Conservation (phyloP, 495 filamentous ascomycete genomes). For the Aspergillus haitiensis region DNA sequence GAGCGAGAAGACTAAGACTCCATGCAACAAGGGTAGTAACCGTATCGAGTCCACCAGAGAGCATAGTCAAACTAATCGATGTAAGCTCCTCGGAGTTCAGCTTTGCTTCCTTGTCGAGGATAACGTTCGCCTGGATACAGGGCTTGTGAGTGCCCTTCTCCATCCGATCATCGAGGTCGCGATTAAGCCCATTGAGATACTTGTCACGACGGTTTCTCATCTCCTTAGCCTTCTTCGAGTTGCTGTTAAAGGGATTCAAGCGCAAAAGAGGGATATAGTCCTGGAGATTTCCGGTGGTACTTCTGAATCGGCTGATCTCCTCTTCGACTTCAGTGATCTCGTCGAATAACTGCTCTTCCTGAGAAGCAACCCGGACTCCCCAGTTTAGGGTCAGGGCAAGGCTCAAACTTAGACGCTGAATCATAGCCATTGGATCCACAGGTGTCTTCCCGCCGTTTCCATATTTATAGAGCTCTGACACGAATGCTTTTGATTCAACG, state of each 20-base stretch:
- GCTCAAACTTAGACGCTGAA: constrained; percentile 58
- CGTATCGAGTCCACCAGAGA: constrained; percentile 63
- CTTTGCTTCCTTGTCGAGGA: constrained; percentile 60
- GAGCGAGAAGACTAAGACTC: constrained; percentile 59
- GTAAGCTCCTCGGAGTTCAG: constrained; percentile 60
- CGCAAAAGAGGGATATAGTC: constrained; percentile 64
- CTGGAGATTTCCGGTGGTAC: constrained; percentile 62
- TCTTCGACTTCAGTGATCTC: constrained; percentile 66
- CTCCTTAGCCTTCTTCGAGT: constrained; percentile 52
- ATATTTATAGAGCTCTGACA: constrained; percentile 57
- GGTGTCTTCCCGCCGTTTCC: constrained; percentile 52
- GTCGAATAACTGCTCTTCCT: constrained; percentile 58
- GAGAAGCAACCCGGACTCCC: constrained; percentile 57
- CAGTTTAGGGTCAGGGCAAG: constrained; percentile 63
- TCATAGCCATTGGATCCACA: constrained; percentile 61
- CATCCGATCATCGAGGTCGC: constrained; percentile 56
- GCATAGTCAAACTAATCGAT: constrained; percentile 62
- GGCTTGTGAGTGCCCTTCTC: constrained; percentile 59
- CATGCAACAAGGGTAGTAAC: constrained; percentile 63
- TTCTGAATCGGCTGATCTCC: constrained; percentile 57
- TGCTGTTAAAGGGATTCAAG: constrained; percentile 55
- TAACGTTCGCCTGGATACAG: constrained; percentile 65
- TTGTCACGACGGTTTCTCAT: constrained; percentile 60
- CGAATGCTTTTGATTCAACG: constrained; percentile 58
- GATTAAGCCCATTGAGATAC: constrained; percentile 56